Base-by-base conservation (phyloP, 352 stramenopile species). In the Phytophthora ramorum region DNA sequence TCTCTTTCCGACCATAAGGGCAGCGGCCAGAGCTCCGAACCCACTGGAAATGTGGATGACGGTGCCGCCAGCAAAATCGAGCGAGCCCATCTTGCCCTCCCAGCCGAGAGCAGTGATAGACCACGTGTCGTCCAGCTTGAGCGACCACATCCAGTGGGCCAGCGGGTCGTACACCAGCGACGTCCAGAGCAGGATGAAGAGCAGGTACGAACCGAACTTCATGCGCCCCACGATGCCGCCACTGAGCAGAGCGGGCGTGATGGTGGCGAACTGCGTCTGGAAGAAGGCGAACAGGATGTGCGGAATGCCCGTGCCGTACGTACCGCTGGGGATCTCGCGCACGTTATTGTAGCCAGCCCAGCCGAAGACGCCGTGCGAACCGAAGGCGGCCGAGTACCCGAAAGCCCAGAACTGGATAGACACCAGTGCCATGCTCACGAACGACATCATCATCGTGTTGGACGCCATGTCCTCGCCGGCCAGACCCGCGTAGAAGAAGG, bases 91-190 rank as follows among this genome's bases (percentile, higher is more conserved):
- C 52, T 85, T 81, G 51, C 63, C 78, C 43, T 83, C 78, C 81
- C 81, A 88, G 28, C 81, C 78, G 28, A 78, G 49, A 6, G 74
- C 47, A 9, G 47, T 50, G 38, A 76, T 35, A 3, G 59, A 52
- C 53, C 80, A 89, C n/a, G 66, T 63, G 32, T 67, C 63, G 58
- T 88, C 69, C 38, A 92, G 71, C 41, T 84, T 69, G 37, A 79
- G 67, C 44, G 79, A 73, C 87, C 87, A 96, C 57, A 90, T 87
- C 82, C 88, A 92, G 63, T 81, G 83, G 9, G 83, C 87, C 22
- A 96, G 71, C 10, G 86, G 86, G 67, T 87, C 84, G 71, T 95
- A 96, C 28, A 96, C 83, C 14, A 91, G 61, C 45, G 87, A 78
- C 34, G 83, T 90, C 78, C 84, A 95, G 41, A 93, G 65, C 46